Evolutionary conservation across 257 asterid genomes (phyloP).

Genomic region (Misopates orontium): DNA sequence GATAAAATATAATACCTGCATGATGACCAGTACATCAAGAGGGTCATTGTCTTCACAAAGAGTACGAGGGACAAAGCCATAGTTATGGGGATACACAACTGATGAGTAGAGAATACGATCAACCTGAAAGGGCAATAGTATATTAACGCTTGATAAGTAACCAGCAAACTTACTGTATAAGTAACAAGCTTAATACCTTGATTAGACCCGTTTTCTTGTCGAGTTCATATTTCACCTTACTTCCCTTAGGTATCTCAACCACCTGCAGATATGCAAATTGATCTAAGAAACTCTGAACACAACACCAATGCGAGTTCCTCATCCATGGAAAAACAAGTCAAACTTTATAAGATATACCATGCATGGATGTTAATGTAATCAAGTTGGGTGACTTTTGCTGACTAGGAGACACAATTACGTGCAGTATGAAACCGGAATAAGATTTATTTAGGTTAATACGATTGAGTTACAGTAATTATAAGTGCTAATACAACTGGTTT

Average conservation of each 20-base stretch:
- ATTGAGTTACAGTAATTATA: neutral
- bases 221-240: slow-evolving; percentile 97
- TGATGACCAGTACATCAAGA: slow-evolving; percentile 89
- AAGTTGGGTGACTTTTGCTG: neutral
- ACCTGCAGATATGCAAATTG: slow-evolving; percentile 55
- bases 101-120: slow-evolving; percentile 96
- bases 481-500: neutral
- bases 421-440: neutral
- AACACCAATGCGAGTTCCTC: neutral
- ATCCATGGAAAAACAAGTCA: slow-evolving; percentile 7
- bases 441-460: slow-evolving; percentile 5
- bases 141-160: slow-evolving; percentile 16
- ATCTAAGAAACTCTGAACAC: slow-evolving; percentile 9
- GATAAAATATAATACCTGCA: slow-evolving; percentile 66
- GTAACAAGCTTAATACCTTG: slow-evolving; percentile 54
- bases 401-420: slow-evolving; percentile 8
- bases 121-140: slow-evolving; percentile 52
- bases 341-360: slow-evolving; percentile 7
- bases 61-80: slow-evolving; percentile 96
- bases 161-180: slow-evolving; percentile 6
- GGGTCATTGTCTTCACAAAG: slow-evolving; percentile 95
- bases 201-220: slow-evolving; percentile 95
- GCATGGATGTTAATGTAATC: slow-evolving; percentile 16
- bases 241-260: slow-evolving; percentile 87
- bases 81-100: slow-evolving; percentile 98